Conservation (phyloP, 768 basidiomycete genomes). For the Mycena crocata region DNA sequence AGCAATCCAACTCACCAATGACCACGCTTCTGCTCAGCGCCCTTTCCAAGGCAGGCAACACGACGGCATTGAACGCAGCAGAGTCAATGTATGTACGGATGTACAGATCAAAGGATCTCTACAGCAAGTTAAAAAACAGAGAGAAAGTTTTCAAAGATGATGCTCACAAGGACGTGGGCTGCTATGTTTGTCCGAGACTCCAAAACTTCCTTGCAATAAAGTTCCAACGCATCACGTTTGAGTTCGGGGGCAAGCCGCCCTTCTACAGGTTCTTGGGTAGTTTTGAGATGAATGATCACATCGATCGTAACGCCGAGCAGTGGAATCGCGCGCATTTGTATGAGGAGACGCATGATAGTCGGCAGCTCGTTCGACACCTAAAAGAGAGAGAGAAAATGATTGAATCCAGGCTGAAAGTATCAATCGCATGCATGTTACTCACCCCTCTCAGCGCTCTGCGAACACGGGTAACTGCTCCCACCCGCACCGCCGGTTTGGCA, state of each 20-base stretch:
- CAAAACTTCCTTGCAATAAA: constrained; percentile 72
- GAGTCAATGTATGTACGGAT: constrained; percentile 54
- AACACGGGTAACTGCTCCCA: constrained; percentile 31
- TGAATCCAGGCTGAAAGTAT: not conserved
- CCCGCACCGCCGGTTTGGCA: constrained; percentile 29
- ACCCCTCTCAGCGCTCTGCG: constrained; percentile 34
- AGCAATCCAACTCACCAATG: constrained; percentile 20
- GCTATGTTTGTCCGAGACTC: constrained; percentile 75
- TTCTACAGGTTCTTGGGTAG: constrained; percentile 63
- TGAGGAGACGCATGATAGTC: constrained; percentile 41
- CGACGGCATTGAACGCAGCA: constrained; percentile 23
- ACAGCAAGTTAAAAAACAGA: not conserved
- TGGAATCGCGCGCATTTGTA: constrained; percentile 42
- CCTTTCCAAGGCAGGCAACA: constrained; percentile 27
- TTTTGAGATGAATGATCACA: constrained; percentile 76
- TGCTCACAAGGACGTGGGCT: constrained; percentile 66
- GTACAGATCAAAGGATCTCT: constrained; percentile 19
- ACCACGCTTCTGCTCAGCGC: constrained; percentile 20
- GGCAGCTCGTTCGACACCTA: constrained; percentile 59
- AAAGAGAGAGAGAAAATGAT: too few species aligned
- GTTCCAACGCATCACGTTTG: constrained; percentile 67
- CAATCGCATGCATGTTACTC: constrained; percentile 48
- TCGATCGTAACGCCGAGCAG: constrained; percentile 78
- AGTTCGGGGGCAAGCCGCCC: constrained; percentile 8
- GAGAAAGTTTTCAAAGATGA: not conserved